phyloP scores from a whole-genome alignment of 2,329 filamentous ascomycete genomes.

The Hypoxylon sp. region DNA sequence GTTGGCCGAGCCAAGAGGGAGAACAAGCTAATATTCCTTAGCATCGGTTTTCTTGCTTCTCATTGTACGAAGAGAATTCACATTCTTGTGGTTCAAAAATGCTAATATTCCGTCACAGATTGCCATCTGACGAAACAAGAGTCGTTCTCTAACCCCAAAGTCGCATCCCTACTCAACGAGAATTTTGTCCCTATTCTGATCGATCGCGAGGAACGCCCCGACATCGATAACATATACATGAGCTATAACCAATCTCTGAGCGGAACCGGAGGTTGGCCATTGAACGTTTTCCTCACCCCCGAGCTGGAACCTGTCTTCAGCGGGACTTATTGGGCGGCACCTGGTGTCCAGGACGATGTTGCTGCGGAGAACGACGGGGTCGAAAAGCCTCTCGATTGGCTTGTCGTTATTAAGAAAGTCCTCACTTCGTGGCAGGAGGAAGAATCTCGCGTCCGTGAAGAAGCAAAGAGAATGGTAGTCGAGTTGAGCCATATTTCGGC shows the following conservation, averaged over 20 bases:
- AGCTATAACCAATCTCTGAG: constrained; percentile 97
- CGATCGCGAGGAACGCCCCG: constrained; percentile 93
- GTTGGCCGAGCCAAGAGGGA: constrained; percentile 82
- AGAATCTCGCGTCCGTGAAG: constrained; percentile 84
- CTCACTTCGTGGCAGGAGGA: constrained; percentile 83
- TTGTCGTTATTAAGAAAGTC: constrained; percentile 87
- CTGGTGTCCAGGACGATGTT: constrained; percentile 67
- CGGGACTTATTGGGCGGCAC: constrained; percentile 94
- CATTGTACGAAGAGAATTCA: constrained; percentile 76
- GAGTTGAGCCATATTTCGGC: constrained; percentile 90
- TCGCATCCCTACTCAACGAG: constrained; percentile 86
- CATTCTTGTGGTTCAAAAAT: not conserved
- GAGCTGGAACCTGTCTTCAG: constrained; percentile 95
- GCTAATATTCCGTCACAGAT: constrained; percentile 63
- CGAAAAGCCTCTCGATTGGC: constrained; percentile 79
- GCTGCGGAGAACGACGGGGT: constrained; percentile 63
- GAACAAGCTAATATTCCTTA: constrained; percentile 92
- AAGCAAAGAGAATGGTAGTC: constrained; percentile 84
- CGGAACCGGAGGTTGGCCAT: constrained; percentile 90
- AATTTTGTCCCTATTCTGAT: constrained; percentile 93
- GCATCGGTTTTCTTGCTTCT: constrained; percentile 95
- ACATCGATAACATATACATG: constrained; percentile 97
- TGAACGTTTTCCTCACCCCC: constrained; percentile 97
- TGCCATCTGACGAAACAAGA: constrained; percentile 94
- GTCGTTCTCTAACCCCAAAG: constrained; percentile 86